Percentiles rank a stretch among this genome's conserved stretches.
phyloP scores from a whole-genome alignment of 805 yeast genomes.

The Tetrapisispora namnaoensis region DNA sequence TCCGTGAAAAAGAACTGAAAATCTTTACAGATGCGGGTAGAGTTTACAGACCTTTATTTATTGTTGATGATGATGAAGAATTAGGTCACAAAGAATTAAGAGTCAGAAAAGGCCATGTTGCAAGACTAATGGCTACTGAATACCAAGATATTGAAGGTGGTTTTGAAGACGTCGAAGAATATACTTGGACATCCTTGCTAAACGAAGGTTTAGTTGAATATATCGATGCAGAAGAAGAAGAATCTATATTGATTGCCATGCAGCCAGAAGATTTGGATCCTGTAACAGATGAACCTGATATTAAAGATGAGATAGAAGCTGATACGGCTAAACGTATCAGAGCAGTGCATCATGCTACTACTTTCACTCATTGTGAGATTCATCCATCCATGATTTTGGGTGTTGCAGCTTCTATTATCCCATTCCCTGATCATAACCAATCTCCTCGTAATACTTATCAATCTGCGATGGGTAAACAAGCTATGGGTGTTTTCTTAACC shows the following conservation, averaged over 20 bases:
- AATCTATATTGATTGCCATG: slow-evolving; percentile 97
- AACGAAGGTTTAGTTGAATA: slow-evolving; percentile 87
- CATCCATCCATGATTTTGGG: slow-evolving; percentile 99
- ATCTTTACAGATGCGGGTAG: slow-evolving; percentile 98
- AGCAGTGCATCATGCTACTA: slow-evolving; percentile 57
- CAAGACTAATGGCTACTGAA: slow-evolving; percentile 54
- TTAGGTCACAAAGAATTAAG: slow-evolving; percentile 59
- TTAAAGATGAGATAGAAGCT: slow-evolving; percentile 34
- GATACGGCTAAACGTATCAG: slow-evolving; percentile 73
- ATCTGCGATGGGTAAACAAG: slow-evolving; percentile 99
- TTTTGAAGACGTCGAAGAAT: slow-evolving; percentile 44
- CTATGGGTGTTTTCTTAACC: slow-evolving; percentile 97
- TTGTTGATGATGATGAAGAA: slow-evolving; percentile 78
- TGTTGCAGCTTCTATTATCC: slow-evolving; percentile 97
- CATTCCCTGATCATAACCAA: slow-evolving; percentile 99
- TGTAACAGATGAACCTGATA: slow-evolving; percentile 37
- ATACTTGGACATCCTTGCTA: slow-evolving; percentile 79
- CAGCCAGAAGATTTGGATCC: slow-evolving; percentile 92
- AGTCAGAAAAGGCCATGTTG: slow-evolving; percentile 76
- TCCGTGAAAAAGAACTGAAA: slow-evolving; percentile 91
- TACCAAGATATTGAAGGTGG: slow-evolving; percentile 47
- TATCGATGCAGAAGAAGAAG: slow-evolving; percentile 98
- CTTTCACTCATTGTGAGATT: slow-evolving; percentile 97
- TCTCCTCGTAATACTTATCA: slow-evolving; percentile 99
- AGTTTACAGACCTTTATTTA: slow-evolving; percentile 91